Conservation (phyloP, 1,139 yeast species). For the Candida gigantensis region DNA sequence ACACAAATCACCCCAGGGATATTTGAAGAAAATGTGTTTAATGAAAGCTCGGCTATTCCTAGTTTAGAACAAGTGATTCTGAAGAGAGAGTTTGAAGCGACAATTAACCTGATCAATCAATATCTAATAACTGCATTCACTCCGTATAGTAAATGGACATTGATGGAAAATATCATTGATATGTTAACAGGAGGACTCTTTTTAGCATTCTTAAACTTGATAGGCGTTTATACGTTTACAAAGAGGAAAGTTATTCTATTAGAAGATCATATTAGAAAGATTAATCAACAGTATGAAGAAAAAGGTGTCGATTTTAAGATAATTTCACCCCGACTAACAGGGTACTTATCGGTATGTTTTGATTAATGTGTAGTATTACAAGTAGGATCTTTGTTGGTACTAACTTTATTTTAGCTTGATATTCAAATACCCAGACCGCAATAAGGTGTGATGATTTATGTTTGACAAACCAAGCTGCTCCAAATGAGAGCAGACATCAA, state of each 20-base stretch:
- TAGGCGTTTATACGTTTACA: slow-evolving; percentile 22
- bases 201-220: slow-evolving; percentile 22
- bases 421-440: slow-evolving; percentile 50
- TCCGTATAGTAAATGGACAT: slow-evolving; percentile 35
- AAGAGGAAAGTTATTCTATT: slow-evolving; percentile 34
- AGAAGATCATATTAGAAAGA: slow-evolving; percentile 45
- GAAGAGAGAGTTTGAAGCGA: slow-evolving; percentile 35
- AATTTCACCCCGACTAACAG: slow-evolving; percentile 57
- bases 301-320: slow-evolving; percentile 31
- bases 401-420: slow-evolving; percentile 27
- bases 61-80: slow-evolving; percentile 42
- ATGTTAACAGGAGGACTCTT: slow-evolving; percentile 43
- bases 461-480: neutral
- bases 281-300: slow-evolving; percentile 36
- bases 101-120: slow-evolving; percentile 49
- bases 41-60: slow-evolving; percentile 57
- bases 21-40: slow-evolving; percentile 46
- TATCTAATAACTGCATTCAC: slow-evolving; percentile 41
- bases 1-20: slow-evolving; percentile 27
- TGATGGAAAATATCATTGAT: slow-evolving; percentile 46
- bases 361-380: neutral
- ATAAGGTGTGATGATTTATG: neutral
- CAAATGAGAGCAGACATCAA: neutral
- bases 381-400: slow-evolving; percentile 2
- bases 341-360: slow-evolving; percentile 57